A percentile compares a stretch with the other conserved stretches of the same genome.
Evolutionary conservation across 202 grass and related monocot species (phyloP).

Genomic region (Panicum virgatum): DNA sequence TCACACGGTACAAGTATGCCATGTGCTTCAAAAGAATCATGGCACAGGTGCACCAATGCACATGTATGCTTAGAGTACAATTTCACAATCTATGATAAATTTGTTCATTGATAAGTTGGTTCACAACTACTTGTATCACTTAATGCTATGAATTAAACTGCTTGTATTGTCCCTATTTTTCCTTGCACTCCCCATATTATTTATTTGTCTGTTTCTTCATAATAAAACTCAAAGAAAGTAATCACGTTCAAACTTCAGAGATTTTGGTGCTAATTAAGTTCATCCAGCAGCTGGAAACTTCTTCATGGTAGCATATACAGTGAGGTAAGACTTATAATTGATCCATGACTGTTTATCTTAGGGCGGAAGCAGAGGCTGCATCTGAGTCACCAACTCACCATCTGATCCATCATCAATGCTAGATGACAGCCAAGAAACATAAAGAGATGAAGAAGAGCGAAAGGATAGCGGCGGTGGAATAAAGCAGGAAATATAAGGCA

Average conservation of each 20-base stretch:
- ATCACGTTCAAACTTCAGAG: background rate
- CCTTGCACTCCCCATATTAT: background rate
- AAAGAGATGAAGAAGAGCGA: slow-evolving; percentile 23
- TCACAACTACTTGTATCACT: background rate
- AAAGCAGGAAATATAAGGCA: slow-evolving; percentile 30
- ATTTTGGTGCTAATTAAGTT: background rate
- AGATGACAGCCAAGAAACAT: slow-evolving; percentile 41
- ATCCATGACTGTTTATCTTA: slow-evolving; percentile 34
- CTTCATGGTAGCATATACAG: slow-evolving; percentile 2
- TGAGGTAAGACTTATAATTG: slow-evolving; percentile 28
- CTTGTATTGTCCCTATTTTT: background rate
- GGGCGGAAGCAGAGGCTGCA: slow-evolving; percentile 35
- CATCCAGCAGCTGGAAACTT: slow-evolving; percentile 4
- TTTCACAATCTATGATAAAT: background rate
- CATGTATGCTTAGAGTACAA: background rate
- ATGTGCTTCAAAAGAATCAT: background rate
- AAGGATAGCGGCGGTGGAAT: slow-evolving; percentile 35
- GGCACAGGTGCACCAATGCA: background rate
- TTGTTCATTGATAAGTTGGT: slow-evolving; percentile 7
- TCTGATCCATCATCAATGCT: slow-evolving; percentile 30
- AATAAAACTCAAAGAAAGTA: slow-evolving; percentile 15
- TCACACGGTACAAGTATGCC: background rate
- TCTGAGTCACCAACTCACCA: slow-evolving; percentile 14
- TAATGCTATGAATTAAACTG: background rate
- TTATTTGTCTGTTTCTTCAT: background rate